Evolutionary conservation across 1,139 yeast genomes (phyloP).

Genomic region (Diutina pseudorugosa): DNA sequence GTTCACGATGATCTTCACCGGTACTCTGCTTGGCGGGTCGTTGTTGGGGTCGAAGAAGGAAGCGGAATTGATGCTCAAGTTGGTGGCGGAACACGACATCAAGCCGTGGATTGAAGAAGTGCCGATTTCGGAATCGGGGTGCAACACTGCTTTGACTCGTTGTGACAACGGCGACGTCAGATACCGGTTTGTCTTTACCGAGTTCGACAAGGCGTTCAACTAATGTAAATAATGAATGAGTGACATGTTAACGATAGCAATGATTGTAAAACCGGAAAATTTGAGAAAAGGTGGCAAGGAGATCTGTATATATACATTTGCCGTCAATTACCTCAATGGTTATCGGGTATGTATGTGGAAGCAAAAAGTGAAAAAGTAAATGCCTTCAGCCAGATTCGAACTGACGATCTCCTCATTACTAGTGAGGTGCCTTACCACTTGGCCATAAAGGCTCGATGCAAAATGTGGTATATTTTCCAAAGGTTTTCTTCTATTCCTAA

Average conservation of each 20-base stretch:
- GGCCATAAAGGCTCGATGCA: constrained; percentile 2
- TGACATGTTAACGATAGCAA: not conserved
- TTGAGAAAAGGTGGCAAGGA: not conserved
- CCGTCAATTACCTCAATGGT: not conserved
- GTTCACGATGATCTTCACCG: not conserved
- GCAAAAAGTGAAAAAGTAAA: too few relatives aligned
- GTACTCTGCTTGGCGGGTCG: not conserved
- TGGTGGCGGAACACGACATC: not conserved
- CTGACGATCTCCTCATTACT: constrained; percentile 87
- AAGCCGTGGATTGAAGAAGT: constrained; percentile 1
- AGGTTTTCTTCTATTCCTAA: too few relatives aligned
- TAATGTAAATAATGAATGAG: not conserved
- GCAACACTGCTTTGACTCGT: not conserved
- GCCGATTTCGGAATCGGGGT: not conserved
- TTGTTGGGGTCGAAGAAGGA: not conserved
- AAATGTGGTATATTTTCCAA: too few relatives aligned
- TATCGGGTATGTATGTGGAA: too few relatives aligned
- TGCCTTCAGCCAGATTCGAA: constrained; percentile 79
- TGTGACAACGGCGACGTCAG: constrained; percentile 1
- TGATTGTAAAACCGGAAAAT: too few relatives aligned
- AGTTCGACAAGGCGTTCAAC: not conserved
- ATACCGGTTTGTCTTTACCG: constrained; percentile 2
- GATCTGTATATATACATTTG: not conserved
- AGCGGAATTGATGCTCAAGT: constrained; percentile 1
- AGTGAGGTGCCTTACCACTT: constrained; percentile 81